phyloP scores from a whole-genome alignment of 2,329 filamentous ascomycete species.

The Aspergillus eucalypticola region DNA sequence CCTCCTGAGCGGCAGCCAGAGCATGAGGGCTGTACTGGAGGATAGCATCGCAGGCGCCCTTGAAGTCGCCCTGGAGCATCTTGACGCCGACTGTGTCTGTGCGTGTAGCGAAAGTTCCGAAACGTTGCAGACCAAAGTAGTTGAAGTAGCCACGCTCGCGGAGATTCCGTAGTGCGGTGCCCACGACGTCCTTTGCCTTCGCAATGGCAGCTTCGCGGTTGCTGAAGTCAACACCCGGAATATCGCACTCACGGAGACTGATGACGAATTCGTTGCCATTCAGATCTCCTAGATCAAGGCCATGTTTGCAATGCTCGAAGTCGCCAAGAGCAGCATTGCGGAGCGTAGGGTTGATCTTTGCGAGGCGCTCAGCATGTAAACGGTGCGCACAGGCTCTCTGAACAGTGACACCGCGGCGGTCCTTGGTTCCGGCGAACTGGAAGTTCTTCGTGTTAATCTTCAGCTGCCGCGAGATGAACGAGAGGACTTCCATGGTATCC shows the following conservation, averaged over 20 bases:
- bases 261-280: conserved; percentile 91
- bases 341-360: conserved; percentile 61
- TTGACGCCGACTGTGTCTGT: conserved; percentile 83
- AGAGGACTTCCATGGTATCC: conserved; percentile 89
- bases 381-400: conserved; percentile 73
- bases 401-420: conserved; percentile 80
- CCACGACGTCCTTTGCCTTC: conserved; percentile 50
- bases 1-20: conserved; percentile 57
- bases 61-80: conserved; percentile 78
- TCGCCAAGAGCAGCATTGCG: conserved; percentile 70
- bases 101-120: conserved; percentile 82
- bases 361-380: conserved; percentile 63
- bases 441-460: conserved; percentile 69
- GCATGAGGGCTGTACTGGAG: conserved; percentile 69
- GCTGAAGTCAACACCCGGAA: conserved; percentile 49
- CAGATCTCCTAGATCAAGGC: conserved; percentile 80
- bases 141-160: conserved; percentile 83
- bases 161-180: conserved; percentile 65
- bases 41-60: conserved; percentile 76
- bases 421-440: conserved; percentile 86
- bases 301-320: conserved; percentile 71
- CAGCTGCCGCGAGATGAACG: conserved; percentile 71
- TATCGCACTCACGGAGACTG: conserved; percentile 79
- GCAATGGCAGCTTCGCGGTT: conserved; percentile 50
- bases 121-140: conserved; percentile 96